These are phyloP conservation scores for Phaeosphaeria sp. DNA, from an alignment of 2,329 filamentous ascomycete species.

Conservation along the genomic window DNA sequence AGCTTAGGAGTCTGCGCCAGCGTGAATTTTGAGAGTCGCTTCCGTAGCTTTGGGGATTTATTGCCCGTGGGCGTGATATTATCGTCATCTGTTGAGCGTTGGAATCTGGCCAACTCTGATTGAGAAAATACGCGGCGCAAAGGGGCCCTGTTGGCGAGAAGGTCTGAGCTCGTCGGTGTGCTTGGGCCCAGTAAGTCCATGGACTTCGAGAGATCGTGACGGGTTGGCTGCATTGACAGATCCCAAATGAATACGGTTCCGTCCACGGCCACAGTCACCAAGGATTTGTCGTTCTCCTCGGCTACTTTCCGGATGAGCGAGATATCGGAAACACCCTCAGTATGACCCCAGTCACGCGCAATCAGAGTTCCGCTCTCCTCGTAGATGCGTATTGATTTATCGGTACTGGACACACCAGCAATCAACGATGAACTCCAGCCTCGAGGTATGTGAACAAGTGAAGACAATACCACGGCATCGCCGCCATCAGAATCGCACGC, in stretches of 20 bases:
- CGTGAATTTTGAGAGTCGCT: conserved; percentile 61
- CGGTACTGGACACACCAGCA: conserved; percentile 88
- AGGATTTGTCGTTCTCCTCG: conserved; percentile 54
- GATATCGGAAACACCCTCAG: conserved; percentile 88
- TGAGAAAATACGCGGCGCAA: conserved; percentile 86
- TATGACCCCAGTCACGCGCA: conserved; percentile 92
- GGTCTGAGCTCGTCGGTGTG: conserved; percentile 40
- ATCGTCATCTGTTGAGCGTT: conserved; percentile 55
- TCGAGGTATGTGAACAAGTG: conserved; percentile 68
- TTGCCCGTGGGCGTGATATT: conserved; percentile 49
- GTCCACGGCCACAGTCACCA: conserved; percentile 58
- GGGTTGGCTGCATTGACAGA: conserved; percentile 36
- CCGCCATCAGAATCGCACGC: conserved; percentile 79
- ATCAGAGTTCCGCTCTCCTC: conserved; percentile 80
- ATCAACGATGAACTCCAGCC: conserved; percentile 70
- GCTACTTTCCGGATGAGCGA: conserved; percentile 61
- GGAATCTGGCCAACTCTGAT: conserved; percentile 83
- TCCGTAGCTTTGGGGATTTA: conserved; percentile 59
- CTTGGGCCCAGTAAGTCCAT: conserved; percentile 45
- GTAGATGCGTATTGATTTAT: conserved; percentile 94
- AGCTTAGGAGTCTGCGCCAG: conserved; percentile 54
- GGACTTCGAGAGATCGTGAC: conserved; percentile 43
- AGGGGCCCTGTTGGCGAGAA: conserved; percentile 65
- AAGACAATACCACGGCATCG: conserved; percentile 84
- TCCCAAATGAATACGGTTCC: conserved; percentile 60